Base-by-base conservation (phyloP, 805 yeast genomes). In the Saccharomycopsis babjevae region DNA sequence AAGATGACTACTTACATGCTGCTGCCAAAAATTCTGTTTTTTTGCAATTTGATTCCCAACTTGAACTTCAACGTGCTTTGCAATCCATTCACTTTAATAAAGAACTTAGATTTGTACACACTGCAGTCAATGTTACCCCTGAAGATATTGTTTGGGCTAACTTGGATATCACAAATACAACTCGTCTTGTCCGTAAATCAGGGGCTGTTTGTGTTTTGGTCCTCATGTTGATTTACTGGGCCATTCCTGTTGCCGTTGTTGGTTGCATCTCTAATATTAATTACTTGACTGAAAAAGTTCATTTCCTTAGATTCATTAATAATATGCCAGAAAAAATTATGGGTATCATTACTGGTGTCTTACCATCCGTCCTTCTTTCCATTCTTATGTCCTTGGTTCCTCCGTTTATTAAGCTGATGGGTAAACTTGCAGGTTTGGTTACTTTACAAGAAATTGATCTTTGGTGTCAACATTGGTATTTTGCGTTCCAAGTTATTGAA, bases 191-290 rank as follows among this genome's bases (percentile, higher is more conserved):
- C 25, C 86, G 84, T 75, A 79, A 77, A 61, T 61, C 80, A 28
- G 74, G 80, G 59, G 93, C 96, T 1, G 78, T 77, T 60, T 77
- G 88, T 16, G 75, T 90, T 57, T 77, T 88, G 68, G 83, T 88
- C 30, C 68, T 82, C 62, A 76, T 86, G 73, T 83, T 93, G 64
- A 82, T 93, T 56, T 90, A 91, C 74, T 93, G 98, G 98, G 85
- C 96, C 52, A 84, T 93, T 67, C 99, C 99, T 10, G 97, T 93
- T 46, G 96, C 97, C n/a, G 91, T 90, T 68, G 97, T 93, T 58
- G 98, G 98, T 82, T 81, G 84, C 67, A 86, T 94, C 65, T 93
- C 98, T 28, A 94, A 93, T 73, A 81, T 93, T 67, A 83, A 86
- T 66, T 85, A 80, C 69, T 77, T 91, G 70, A 89, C 88, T 43